Evolutionary conservation across 1,284 basidiomycete species (phyloP), one percentile per base, ranked within the genome.

Genomic region (Puccinia hordei): DNA sequence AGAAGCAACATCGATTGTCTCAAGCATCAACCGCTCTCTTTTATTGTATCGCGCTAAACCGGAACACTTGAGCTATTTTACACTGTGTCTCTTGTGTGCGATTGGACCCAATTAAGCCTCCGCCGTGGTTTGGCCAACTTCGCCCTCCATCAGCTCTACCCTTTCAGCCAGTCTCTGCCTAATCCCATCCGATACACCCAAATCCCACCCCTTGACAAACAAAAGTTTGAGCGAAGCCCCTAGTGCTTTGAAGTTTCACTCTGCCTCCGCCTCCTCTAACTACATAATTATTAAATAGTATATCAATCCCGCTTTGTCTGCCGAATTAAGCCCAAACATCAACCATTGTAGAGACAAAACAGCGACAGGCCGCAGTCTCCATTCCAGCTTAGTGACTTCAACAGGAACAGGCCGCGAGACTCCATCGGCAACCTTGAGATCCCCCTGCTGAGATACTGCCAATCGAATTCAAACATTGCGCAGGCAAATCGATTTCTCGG

Each of bases 251-350:
- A 33, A 33, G 35, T 63, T 63, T 63, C 61, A 63, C 35, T 59
- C 57, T 63, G 35, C 41, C 61, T n/a, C 61, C 61, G 35, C 61
- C 35, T 41, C 61, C 35, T 17, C 61, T n/a, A n/a, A n/a, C 38
- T 41, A 12, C 38, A 12, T 41, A 41, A 19, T 63, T 13, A 17
- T 17, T 38, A 63, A 15, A 19, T 49, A 33, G 35, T 35, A 33
- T 17, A 6, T n/a, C 2, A 5, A 63, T n/a, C 38, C 61, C 22
- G 15, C 33, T 38, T 19, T 22, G 61, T n/a, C 35, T 38, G 33
- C 35, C 27, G 35, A 22, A 19, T 38, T n/a, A 9, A 15, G 6
- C 10, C 57, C 17, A 59, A 30, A 30, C 24, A 10, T 33, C 30
- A 35, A 63, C 19, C 17, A 63, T 15, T 30, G 61, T 22, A 5